Conservation (phyloP, 2,329 filamentous ascomycete genomes). For the Diplodia intermedia region DNA sequence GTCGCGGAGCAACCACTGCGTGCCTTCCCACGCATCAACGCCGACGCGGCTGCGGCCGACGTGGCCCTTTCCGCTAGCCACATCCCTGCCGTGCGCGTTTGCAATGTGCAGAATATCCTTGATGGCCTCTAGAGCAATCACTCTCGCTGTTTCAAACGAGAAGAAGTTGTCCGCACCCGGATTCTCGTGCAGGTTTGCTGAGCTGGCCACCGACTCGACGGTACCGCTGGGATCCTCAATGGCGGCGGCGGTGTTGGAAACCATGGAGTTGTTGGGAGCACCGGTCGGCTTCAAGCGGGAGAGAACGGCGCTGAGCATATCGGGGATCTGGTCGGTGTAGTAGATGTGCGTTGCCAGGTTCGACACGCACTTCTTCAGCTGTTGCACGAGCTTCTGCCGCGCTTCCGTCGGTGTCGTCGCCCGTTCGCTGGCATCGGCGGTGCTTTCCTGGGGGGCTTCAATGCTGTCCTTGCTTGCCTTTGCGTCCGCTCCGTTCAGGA, state of each 20-base stretch:
- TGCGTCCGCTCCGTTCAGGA: conserved; percentile 41
- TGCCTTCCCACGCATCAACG: conserved; percentile 91
- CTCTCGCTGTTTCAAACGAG: conserved; percentile 66
- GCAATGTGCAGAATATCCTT: conserved; percentile 84
- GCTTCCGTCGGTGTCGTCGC: conserved; percentile 54
- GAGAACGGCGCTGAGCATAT: conserved; percentile 87
- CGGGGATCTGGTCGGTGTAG: conserved; percentile 93
- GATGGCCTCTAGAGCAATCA: conserved; percentile 75
- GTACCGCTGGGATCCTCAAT: conserved; percentile 59
- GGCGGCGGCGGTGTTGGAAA: conserved; percentile 54
- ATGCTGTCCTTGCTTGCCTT: conserved; percentile 32
- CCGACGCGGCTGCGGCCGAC: conserved; percentile 77
- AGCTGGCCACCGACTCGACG: conserved; percentile 57
- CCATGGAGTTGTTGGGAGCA: conserved; percentile 47
- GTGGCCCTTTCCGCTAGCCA: conserved; percentile 52
- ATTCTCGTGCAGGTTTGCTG: conserved; percentile 60
- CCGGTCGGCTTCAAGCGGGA: conserved; percentile 73
- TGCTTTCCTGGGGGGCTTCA: conserved; percentile 34
- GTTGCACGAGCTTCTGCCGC: conserved; percentile 69
- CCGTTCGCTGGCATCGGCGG: conserved; percentile 22
- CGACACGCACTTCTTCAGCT: conserved; percentile 84
- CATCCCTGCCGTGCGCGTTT: conserved; percentile 64
- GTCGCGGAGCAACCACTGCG: conserved; percentile 88
- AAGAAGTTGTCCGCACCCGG: conserved; percentile 64
- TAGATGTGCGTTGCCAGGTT: conserved; percentile 93